These are phyloP conservation scores for Salix purpurea DNA, from an alignment of 345 rosid species.

Conservation along the genomic window DNA sequence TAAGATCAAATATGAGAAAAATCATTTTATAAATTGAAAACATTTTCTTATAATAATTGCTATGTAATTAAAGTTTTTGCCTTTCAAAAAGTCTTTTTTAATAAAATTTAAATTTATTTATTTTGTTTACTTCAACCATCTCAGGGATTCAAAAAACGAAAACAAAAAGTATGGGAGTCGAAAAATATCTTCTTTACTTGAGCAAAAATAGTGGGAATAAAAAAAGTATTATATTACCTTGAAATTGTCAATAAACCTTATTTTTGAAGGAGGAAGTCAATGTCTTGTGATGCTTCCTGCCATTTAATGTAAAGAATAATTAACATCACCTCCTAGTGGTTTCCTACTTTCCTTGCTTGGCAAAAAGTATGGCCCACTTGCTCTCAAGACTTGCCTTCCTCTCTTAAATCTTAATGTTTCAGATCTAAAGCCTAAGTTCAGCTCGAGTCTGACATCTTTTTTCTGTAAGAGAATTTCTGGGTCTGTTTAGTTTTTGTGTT, in stretches of 20 bases:
- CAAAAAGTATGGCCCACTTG: conserved; percentile 7
- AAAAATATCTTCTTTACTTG: background rate
- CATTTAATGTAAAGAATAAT: background rate
- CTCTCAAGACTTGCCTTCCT: background rate
- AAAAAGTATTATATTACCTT: conserved; percentile 1
- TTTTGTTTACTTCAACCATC: too few relatives aligned
- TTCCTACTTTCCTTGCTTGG: background rate
- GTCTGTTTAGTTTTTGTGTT: conserved; percentile 5
- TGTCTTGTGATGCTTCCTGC: conserved; percentile 1
- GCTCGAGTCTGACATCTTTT: background rate
- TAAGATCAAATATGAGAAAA: too few relatives aligned
- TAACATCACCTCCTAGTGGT: background rate
- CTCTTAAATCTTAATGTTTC: background rate
- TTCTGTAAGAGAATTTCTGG: background rate
- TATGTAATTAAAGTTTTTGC: too few relatives aligned
- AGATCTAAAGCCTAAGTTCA: background rate
- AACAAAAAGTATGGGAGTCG: too few relatives aligned
- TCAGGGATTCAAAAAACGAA: too few relatives aligned
- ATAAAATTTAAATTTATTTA: too few relatives aligned
- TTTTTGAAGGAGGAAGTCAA: conserved; percentile 5
- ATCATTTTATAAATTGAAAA: too few relatives aligned
- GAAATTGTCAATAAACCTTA: conserved; percentile 24
- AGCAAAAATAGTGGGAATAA: background rate
- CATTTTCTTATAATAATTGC: too few relatives aligned
- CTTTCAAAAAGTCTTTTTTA: too few relatives aligned